These are phyloP conservation scores for Suhomyces prunicola DNA, from an alignment of 805 yeast species.

Conservation along the genomic window DNA sequence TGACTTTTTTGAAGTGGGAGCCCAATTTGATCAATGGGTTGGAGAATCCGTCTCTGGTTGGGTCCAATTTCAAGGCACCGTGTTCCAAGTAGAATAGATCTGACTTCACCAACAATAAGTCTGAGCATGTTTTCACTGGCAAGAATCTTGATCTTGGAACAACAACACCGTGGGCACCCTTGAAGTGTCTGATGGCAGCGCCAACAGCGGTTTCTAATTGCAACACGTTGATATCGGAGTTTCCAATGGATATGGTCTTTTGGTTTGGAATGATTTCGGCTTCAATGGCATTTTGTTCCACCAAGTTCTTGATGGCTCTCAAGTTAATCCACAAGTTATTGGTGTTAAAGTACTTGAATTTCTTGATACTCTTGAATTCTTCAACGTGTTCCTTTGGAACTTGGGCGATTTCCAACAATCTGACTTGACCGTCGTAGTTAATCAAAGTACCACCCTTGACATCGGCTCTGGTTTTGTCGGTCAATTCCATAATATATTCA, in stretches of 20 bases:
- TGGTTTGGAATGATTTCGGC: constrained; percentile 95
- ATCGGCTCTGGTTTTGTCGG: constrained; percentile 98
- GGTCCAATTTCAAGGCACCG: constrained; percentile 83
- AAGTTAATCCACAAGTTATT: constrained; percentile 97
- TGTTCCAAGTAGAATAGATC: constrained; percentile 89
- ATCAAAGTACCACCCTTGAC: constrained; percentile 99
- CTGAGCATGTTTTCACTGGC: constrained; percentile 98
- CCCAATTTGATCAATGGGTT: constrained; percentile 95
- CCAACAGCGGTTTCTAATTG: constrained; percentile 99
- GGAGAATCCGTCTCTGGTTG: constrained; percentile 83
- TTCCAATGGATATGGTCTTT: constrained; percentile 77
- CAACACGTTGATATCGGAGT: constrained; percentile 75
- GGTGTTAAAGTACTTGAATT: constrained; percentile 97
- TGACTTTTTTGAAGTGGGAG: constrained; percentile 93
- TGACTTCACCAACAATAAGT: constrained; percentile 88
- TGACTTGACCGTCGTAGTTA: constrained; percentile 90
- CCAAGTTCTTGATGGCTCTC: constrained; percentile 88
- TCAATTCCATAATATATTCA: constrained; percentile 97
- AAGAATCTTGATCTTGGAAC: constrained; percentile 97
- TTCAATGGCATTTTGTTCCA: constrained; percentile 76
- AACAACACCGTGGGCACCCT: constrained; percentile 94
- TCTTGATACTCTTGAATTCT: constrained; percentile 96
- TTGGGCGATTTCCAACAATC: constrained; percentile 95
- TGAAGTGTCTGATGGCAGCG: constrained; percentile 96
- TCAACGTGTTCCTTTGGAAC: constrained; percentile 98